Evolutionary conservation across 768 basidiomycete species (phyloP).

Genomic region (Rossbeevera mucosa): DNA sequence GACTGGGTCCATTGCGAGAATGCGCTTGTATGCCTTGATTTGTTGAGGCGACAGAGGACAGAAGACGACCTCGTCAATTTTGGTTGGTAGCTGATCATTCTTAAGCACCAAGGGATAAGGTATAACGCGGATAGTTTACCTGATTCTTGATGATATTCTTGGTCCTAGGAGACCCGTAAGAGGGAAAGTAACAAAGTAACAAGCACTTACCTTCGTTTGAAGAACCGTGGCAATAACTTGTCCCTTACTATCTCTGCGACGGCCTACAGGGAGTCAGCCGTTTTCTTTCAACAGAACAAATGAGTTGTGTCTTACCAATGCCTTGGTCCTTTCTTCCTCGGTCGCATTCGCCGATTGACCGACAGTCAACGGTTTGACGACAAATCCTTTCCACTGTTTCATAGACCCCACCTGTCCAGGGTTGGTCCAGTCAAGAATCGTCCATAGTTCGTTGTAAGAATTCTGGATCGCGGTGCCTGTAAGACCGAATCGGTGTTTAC

Average conservation of each 20-base stretch:
- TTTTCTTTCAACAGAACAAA: neutral
- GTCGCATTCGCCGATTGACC: slow-evolving; percentile 67
- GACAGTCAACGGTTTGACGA: slow-evolving; percentile 59
- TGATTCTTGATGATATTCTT: slow-evolving; percentile 74
- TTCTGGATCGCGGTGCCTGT: slow-evolving; percentile 89
- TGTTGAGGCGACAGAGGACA: slow-evolving; percentile 80
- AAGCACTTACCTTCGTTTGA: slow-evolving; percentile 62
- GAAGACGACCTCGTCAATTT: slow-evolving; percentile 89
- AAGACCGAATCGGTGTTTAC: slow-evolving; percentile 71
- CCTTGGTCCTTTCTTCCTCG: slow-evolving; percentile 55
- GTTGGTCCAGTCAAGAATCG: slow-evolving; percentile 88
- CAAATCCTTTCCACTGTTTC: slow-evolving; percentile 72
- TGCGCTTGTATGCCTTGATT: slow-evolving; percentile 64
- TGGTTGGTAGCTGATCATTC: slow-evolving; percentile 65
- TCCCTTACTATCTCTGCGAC: slow-evolving; percentile 61
- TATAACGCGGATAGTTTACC: slow-evolving; percentile 30
- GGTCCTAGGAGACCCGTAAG: slow-evolving; percentile 40
- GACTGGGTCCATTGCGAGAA: slow-evolving; percentile 61
- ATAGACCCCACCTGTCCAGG: slow-evolving; percentile 70
- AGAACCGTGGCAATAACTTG: slow-evolving; percentile 74
- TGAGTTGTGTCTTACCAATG: slow-evolving; percentile 36
- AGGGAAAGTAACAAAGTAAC: neutral
- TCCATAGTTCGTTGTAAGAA: slow-evolving; percentile 86
- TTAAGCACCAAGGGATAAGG: neutral
- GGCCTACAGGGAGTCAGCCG: slow-evolving; percentile 30